phyloP scores from a whole-genome alignment of 2,329 filamentous ascomycete species.

The Aspergillus brunneoviolaceus region DNA sequence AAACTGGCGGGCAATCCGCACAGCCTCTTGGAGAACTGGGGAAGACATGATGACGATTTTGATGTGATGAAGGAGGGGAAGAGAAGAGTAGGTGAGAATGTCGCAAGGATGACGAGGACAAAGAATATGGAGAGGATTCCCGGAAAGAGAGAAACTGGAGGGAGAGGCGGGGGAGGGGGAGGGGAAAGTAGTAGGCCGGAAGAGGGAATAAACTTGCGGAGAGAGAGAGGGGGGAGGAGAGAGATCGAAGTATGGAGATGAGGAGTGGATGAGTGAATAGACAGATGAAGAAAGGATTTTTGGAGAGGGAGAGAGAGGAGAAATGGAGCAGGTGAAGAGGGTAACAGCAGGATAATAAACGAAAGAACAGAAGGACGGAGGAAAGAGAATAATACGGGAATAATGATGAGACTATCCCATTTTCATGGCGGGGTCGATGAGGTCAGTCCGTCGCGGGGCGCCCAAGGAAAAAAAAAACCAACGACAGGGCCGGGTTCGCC shows the following conservation, averaged over 20 bases:
- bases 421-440: constrained; percentile 28
- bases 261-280: neutral
- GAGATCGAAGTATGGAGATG: neutral
- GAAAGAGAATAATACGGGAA: neutral
- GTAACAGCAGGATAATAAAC: constrained; percentile 1
- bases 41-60: constrained; percentile 29
- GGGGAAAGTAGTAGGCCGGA: constrained; percentile 8
- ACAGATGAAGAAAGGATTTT: neutral
- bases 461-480: constrained; percentile 8
- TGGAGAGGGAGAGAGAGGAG: neutral
- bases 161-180: neutral
- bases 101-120: neutral
- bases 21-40: constrained; percentile 65
- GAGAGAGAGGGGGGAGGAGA: neutral
- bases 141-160: neutral
- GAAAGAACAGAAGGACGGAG: neutral
- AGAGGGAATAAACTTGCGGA: neutral
- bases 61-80: neutral
- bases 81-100: neutral
- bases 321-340: neutral
- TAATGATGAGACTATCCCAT: constrained; percentile 5
- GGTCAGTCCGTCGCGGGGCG: constrained; percentile 28
- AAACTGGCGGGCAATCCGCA: constrained; percentile 79
- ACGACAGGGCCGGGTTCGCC: constrained; percentile 25
- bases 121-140: neutral